These are phyloP conservation scores for Grosmannia huntii DNA, from an alignment of 2,329 filamentous ascomycete genomes.

Conservation along the genomic window DNA sequence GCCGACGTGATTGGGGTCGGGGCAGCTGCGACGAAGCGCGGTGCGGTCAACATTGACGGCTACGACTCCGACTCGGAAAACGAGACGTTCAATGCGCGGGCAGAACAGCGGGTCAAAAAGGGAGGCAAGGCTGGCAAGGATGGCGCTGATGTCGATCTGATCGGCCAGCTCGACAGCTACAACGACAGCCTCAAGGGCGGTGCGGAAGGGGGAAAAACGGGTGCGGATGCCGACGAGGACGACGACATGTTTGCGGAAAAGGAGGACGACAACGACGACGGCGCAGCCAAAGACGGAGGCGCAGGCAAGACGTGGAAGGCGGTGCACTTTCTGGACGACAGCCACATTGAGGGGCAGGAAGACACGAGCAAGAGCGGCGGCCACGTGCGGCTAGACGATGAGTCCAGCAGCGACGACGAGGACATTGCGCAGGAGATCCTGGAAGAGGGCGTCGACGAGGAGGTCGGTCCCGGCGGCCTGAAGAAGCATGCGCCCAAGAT, in stretches of 20 bases:
- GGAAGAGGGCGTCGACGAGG: constrained; percentile 70
- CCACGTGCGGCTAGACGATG: constrained; percentile 49
- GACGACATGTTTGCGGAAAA: constrained; percentile 76
- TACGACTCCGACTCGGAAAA: constrained; percentile 93
- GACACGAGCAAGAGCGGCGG: constrained; percentile 60
- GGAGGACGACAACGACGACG: constrained; percentile 40
- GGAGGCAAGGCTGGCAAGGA: constrained; percentile 8
- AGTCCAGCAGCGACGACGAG: constrained; percentile 45
- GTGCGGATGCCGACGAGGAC: constrained; percentile 41
- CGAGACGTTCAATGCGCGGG: constrained; percentile 71
- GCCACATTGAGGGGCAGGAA: constrained; percentile 69
- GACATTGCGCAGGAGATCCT: constrained; percentile 61
- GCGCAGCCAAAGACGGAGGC: constrained; percentile 13
- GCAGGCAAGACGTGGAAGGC: constrained; percentile 45
- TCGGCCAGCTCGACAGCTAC: constrained; percentile 43
- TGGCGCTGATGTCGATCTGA: constrained; percentile 30
- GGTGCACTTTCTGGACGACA: constrained; percentile 46
- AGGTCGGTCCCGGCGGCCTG: constrained; percentile 78
- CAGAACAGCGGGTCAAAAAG: constrained; percentile 37
- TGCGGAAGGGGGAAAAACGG: constrained; percentile 19
- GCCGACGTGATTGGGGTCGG: constrained; percentile 84
- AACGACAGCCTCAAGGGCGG: constrained; percentile 25
- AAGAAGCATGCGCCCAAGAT: constrained; percentile 90
- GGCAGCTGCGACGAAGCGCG: constrained; percentile 67
- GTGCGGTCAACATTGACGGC: constrained; percentile 90